Base-by-base conservation (phyloP, 2,329 filamentous ascomycete genomes). In the Colletotrichum sp. region DNA sequence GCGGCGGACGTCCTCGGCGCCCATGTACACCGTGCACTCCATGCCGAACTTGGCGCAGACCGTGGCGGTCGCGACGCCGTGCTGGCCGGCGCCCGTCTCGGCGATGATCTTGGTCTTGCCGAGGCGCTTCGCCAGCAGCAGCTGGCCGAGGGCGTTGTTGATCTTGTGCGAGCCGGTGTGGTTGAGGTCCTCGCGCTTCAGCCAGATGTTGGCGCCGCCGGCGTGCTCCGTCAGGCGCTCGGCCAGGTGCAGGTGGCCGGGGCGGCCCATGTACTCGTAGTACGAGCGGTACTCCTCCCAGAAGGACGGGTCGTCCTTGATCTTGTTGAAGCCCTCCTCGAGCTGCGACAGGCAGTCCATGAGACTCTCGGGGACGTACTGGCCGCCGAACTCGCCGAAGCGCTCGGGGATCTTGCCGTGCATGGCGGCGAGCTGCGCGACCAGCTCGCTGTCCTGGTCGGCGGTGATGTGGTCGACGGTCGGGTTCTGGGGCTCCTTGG, bases 141-240 rank as follows among this genome's bases (percentile, higher is more conserved):
- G 93, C 85, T 99, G 97, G 3, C 97, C 97, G 10, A 99, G 89
- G 1, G 97, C 97, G 82, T 99, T 99, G 89, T 99, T 99, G 89
- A 99, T 99, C 91, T 99, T 99, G 90, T 99, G 97, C 78, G 95
- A 98, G 79, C 97, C 97, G 10, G 97, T 99, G 84, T 99, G 97
- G 86, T 99, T 99, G 72, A 99, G 89, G 84, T 99, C 97, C 87
- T 99, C 97, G 81, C 97, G 93, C 91, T 99, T 99, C 80, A 99
- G 88, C 94, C 96, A 99, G 88, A 99, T 98, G 83, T 96, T 98
- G 65, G 97, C 96, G 76, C 97, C 97, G 28, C 96, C 95, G 64
- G 95, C 96, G 81, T 96, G 89, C 83, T 98, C 94, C 0, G 96
- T 99, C 79, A 99, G 88, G 69, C 96, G 93, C 80, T 97, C 93